Percentiles rank a stretch among this genome's conserved stretches.
Evolutionary conservation across 163 green algal species (phyloP).

Genomic region (Volvox carteri): DNA sequence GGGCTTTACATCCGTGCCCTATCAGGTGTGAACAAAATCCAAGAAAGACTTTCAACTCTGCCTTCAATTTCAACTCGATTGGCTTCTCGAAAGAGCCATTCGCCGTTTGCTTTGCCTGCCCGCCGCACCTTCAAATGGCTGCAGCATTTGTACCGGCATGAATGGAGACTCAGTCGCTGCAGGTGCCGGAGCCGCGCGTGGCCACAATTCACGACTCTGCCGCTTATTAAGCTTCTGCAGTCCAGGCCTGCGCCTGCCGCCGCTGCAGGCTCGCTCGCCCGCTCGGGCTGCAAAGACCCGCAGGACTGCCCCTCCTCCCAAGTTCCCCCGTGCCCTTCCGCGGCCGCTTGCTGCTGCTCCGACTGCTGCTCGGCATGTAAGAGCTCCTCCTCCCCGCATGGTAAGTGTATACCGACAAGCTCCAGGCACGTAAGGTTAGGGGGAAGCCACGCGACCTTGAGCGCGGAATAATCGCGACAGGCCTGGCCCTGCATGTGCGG

Average conservation of each 20-base stretch:
- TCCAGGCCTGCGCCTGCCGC: not conserved
- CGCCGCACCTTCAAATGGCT: slow-evolving; percentile 31
- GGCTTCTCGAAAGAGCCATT: no score
- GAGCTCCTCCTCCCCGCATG: slow-evolving; percentile 7
- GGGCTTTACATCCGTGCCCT: no score
- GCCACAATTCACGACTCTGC: not conserved
- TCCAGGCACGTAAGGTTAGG: slow-evolving; percentile 24
- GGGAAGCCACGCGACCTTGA: slow-evolving; percentile 27
- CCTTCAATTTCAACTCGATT: not conserved
- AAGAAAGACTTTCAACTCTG: not conserved
- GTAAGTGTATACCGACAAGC: slow-evolving; percentile 19
- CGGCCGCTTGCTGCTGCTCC: no score
- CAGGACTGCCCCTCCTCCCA: not conserved
- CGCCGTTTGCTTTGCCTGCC: no score
- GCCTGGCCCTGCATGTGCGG: slow-evolving; percentile 21
- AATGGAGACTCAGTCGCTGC: slow-evolving; percentile 19
- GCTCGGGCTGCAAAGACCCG: not conserved
- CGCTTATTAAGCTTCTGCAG: not conserved
- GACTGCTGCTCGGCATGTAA: not conserved
- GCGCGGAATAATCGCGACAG: slow-evolving; percentile 7
- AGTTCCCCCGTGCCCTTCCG: no score
- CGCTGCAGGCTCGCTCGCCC: not conserved
- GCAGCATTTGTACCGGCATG: slow-evolving; percentile 27
- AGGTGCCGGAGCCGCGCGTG: not conserved
- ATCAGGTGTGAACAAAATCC: not conserved